These are phyloP conservation scores for Nakazawaea holstii DNA, from an alignment of 805 yeast species.

Conservation along the genomic window DNA sequence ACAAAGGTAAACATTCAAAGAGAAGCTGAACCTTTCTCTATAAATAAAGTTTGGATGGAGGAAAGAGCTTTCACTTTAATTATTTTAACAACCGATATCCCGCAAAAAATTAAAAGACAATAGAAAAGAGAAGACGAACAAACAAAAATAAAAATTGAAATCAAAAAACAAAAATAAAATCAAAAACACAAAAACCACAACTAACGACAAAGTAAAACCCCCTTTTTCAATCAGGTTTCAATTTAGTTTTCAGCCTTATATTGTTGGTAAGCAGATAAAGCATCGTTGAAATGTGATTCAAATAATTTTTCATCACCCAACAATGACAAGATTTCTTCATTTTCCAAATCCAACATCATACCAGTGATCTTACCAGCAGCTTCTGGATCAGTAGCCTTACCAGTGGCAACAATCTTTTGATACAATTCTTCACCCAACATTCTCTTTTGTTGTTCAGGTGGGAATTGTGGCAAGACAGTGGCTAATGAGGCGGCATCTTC, in stretches of 20 bases:
- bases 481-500: constrained; percentile 46
- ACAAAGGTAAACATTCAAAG: not conserved
- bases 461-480: constrained; percentile 56
- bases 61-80: not conserved
- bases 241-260: constrained; percentile 35
- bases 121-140: not conserved
- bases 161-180: not conserved
- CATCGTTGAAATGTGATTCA: constrained; percentile 89
- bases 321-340: constrained; percentile 81
- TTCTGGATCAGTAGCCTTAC: constrained; percentile 84
- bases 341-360: constrained; percentile 95
- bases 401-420: constrained; percentile 83
- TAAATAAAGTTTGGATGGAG: not conserved
- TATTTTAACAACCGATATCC: constrained; percentile 7
- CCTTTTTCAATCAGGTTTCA: not conserved
- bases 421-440: constrained; percentile 95
- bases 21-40: not conserved
- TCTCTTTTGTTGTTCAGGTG: constrained; percentile 94
- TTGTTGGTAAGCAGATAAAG: constrained; percentile 88
- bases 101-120: not conserved
- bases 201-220: not conserved
- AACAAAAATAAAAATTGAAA: not conserved
- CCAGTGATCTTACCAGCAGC: constrained; percentile 99
- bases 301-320: constrained; percentile 87
- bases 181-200: not conserved